Evolutionary conservation across 2,329 filamentous ascomycete genomes (phyloP).

Genomic region (Tolypocladium paradoxum): DNA sequence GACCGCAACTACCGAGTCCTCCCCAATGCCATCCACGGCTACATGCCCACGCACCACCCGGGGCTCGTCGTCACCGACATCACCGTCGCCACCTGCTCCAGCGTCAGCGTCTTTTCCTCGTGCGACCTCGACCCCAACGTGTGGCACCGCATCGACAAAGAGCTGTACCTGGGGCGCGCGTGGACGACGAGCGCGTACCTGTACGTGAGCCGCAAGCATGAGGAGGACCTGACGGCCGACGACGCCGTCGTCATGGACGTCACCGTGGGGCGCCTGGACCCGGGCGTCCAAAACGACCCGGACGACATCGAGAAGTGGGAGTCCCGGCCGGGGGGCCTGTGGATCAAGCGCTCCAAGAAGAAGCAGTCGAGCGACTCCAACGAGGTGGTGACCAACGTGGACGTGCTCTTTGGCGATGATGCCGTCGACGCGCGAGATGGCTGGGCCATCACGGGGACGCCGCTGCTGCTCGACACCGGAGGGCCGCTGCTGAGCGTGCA

Average conservation of each 20-base stretch:
- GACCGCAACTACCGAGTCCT: slow-evolving; percentile 84
- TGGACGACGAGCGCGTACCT: slow-evolving; percentile 72
- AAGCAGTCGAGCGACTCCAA: slow-evolving; percentile 65
- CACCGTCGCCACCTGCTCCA: slow-evolving; percentile 65
- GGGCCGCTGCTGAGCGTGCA: slow-evolving; percentile 57
- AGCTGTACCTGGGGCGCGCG: slow-evolving; percentile 66
- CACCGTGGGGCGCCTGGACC: slow-evolving; percentile 62
- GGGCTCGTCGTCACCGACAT: slow-evolving; percentile 81
- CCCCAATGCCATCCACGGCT: slow-evolving; percentile 73
- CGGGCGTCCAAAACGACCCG: slow-evolving; percentile 35
- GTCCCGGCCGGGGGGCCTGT: slow-evolving; percentile 62
- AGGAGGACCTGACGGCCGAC: slow-evolving; percentile 64
- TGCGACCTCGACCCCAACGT: slow-evolving; percentile 60
- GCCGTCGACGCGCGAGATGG: slow-evolving; percentile 80
- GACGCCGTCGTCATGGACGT: slow-evolving; percentile 77
- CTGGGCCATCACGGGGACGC: slow-evolving; percentile 70
- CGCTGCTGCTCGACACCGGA: slow-evolving; percentile 57
- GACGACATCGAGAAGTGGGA: slow-evolving; percentile 65
- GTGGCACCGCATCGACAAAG: slow-evolving; percentile 84
- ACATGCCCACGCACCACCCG: slow-evolving; percentile 75
- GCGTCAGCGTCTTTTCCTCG: slow-evolving; percentile 61
- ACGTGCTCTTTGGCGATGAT: slow-evolving; percentile 82
- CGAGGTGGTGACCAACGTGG: slow-evolving; percentile 66
- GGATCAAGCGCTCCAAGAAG: slow-evolving; percentile 67
- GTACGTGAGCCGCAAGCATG: slow-evolving; percentile 72